These are phyloP conservation scores for Acanthamoeba healyi DNA, from an alignment of 208 protist species.

Conservation along the genomic window DNA sequence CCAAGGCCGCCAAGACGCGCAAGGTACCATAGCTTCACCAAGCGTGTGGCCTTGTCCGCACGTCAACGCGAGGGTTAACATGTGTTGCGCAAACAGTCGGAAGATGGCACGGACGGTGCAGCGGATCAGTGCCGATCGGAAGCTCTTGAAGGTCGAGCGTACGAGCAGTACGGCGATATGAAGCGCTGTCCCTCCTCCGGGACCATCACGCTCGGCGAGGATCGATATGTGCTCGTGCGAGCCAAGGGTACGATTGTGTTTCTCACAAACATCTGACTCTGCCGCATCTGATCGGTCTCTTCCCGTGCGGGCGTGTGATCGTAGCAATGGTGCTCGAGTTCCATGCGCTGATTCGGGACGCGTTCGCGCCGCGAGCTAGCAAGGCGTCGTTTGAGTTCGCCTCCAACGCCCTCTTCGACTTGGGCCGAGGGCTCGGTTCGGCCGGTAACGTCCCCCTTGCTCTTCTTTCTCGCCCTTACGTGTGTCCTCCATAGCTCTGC, in stretches of 20 bases:
- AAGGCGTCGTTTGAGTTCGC: conserved; percentile 44
- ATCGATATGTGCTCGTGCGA: conserved; percentile 21
- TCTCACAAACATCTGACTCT: too few relatives aligned
- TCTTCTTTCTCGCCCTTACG: not conserved
- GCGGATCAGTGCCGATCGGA: not conserved
- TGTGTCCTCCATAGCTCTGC: too few relatives aligned
- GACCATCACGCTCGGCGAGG: not conserved
- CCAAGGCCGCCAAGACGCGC: not conserved
- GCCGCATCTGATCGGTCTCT: too few relatives aligned
- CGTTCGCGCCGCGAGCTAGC: conserved; percentile 16
- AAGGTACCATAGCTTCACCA: too few relatives aligned
- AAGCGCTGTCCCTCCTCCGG: not conserved
- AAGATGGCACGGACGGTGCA: not conserved
- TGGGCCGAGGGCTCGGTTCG: conserved; percentile 6
- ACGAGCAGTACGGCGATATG: not conserved
- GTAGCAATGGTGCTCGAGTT: conserved; percentile 18
- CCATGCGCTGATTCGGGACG: not conserved
- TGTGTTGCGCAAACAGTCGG: not conserved
- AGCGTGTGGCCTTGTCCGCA: too few relatives aligned
- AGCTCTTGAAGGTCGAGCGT: not conserved
- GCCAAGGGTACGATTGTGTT: conserved; percentile 3
- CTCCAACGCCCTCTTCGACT: conserved; percentile 22
- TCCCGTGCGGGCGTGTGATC: not conserved
- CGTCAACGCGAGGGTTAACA: too few relatives aligned
- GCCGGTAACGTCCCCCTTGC: not conserved